These are phyloP conservation scores for Fragosphaeria purpurea DNA, from an alignment of 2,329 filamentous ascomycete genomes.

Conservation along the genomic window DNA sequence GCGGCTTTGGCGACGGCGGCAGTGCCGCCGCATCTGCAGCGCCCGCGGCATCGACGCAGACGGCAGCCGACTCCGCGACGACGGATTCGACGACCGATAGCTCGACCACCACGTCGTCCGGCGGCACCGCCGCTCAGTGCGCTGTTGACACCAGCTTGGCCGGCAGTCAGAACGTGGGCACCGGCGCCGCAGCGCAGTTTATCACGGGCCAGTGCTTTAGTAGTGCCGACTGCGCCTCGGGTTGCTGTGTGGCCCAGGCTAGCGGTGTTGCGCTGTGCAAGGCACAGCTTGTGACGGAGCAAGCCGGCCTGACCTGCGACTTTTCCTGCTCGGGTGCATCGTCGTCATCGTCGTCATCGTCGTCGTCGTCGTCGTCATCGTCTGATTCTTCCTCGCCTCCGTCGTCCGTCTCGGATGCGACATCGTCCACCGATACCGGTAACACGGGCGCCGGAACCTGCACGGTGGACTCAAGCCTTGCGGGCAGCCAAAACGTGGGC, in stretches of 20 bases:
- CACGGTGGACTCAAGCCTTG: constrained; percentile 19
- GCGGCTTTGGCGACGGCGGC: constrained; percentile 12
- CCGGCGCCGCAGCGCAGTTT: constrained; percentile 18
- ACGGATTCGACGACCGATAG: neutral
- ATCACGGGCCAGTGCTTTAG: constrained; percentile 20
- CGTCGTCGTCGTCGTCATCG: neutral
- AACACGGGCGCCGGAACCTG: constrained; percentile 11
- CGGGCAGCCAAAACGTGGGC: constrained; percentile 21
- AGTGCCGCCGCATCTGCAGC: neutral
- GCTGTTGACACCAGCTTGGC: constrained; percentile 22
- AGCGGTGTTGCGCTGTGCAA: constrained; percentile 11
- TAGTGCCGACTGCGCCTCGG: constrained; percentile 20
- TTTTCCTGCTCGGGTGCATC: constrained; percentile 4
- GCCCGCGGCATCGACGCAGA: neutral
- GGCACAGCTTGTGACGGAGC: constrained; percentile 6
- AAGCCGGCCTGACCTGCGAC: constrained; percentile 11
- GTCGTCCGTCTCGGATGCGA: neutral
- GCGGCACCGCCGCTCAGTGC: constrained; percentile 3
- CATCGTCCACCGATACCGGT: no score
- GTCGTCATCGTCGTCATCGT: neutral
- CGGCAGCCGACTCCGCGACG: neutral
- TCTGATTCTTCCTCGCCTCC: neutral
- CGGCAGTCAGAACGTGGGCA: constrained; percentile 22
- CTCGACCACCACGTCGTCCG: neutral
- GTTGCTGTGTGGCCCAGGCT: constrained; percentile 18